These are phyloP conservation scores for Camellia lanceoleosa DNA, from an alignment of 148 eudicot species.

Conservation along the genomic window DNA sequence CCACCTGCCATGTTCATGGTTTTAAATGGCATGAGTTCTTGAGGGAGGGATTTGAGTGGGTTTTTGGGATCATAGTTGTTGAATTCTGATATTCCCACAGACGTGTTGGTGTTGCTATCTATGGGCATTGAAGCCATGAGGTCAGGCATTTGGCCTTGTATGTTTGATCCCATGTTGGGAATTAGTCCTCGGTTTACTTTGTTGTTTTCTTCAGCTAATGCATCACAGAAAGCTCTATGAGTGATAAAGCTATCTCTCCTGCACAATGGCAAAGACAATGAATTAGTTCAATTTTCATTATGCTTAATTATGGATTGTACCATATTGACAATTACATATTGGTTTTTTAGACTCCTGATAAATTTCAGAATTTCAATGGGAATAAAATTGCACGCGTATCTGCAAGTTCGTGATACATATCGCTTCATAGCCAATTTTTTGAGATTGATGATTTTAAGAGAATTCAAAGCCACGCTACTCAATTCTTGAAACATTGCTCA, in stretches of 20 bases:
- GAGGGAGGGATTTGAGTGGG: slow-evolving; percentile 40
- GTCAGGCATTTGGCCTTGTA: slow-evolving; percentile 33
- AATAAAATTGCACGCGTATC: too few relatives aligned
- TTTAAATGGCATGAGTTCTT: slow-evolving; percentile 35
- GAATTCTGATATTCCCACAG: slow-evolving; percentile 36
- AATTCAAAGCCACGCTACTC: too few relatives aligned
- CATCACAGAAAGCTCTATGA: slow-evolving; percentile 59
- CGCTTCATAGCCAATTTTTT: too few relatives aligned
- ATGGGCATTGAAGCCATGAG: slow-evolving; percentile 23
- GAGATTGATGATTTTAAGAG: too few relatives aligned
- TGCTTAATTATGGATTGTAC: too few relatives aligned
- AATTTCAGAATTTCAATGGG: too few relatives aligned
- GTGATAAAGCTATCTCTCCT: slow-evolving; percentile 63
- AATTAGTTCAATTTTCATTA: too few relatives aligned
- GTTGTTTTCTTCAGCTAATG: slow-evolving; percentile 55
- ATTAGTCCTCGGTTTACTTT: slow-evolving; percentile 38
- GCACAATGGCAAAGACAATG: not conserved
- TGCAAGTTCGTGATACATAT: too few relatives aligned
- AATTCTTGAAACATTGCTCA: too few relatives aligned
- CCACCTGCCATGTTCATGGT: slow-evolving; percentile 44
- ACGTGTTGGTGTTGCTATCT: slow-evolving; percentile 19
- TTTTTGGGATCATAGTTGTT: slow-evolving; percentile 30
- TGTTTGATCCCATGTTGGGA: slow-evolving; percentile 26
- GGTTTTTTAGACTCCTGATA: too few relatives aligned
- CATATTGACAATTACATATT: too few relatives aligned